A percentile compares a stretch with the other conserved stretches of the same genome.
phyloP scores from a whole-genome alignment of 1,284 basidiomycete genomes.

The Ceratobasidium sp. region DNA sequence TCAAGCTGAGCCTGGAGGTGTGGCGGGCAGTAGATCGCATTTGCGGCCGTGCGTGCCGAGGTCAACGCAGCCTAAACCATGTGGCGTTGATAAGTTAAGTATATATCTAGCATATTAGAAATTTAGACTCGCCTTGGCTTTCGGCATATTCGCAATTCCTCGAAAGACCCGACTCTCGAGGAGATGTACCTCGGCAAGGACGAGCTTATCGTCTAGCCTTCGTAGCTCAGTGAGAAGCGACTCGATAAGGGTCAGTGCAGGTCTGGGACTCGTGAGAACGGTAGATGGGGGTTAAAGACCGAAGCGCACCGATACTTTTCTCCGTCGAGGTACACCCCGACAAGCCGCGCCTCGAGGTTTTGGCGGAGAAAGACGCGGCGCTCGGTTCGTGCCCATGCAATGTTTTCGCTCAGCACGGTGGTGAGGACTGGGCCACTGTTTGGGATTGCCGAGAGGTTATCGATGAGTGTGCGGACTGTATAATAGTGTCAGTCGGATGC shows the following conservation, averaged over 20 bases:
- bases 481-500: not conserved
- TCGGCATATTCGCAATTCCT: slow-evolving; percentile 90
- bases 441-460: slow-evolving; percentile 85
- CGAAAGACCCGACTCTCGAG: slow-evolving; percentile 93
- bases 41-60: slow-evolving; percentile 92
- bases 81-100: too few species aligned
- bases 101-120: not conserved
- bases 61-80: slow-evolving; percentile 84
- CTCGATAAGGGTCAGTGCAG: slow-evolving; percentile 86
- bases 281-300: too few species aligned
- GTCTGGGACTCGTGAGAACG: too few species aligned
- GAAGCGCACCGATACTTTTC: slow-evolving; percentile 22
- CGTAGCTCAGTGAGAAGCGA: slow-evolving; percentile 89
- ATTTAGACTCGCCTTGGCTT: slow-evolving; percentile 77
- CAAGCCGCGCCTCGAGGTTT: slow-evolving; percentile 90
- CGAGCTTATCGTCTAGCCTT: slow-evolving; percentile 96
- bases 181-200: slow-evolving; percentile 95
- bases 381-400: slow-evolving; percentile 91
- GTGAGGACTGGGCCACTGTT: slow-evolving; percentile 85
- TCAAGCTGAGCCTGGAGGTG: slow-evolving; percentile 91
- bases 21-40: slow-evolving; percentile 98
- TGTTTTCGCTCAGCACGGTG: slow-evolving; percentile 87
- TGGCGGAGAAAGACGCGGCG: slow-evolving; percentile 97
- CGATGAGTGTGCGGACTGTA: slow-evolving; percentile 89
- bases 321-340: slow-evolving; percentile 70